Percentiles rank a stretch among this genome's conserved stretches.
phyloP scores from a whole-genome alignment of 768 basidiomycete species.

The Panaeolus papilionaceus region DNA sequence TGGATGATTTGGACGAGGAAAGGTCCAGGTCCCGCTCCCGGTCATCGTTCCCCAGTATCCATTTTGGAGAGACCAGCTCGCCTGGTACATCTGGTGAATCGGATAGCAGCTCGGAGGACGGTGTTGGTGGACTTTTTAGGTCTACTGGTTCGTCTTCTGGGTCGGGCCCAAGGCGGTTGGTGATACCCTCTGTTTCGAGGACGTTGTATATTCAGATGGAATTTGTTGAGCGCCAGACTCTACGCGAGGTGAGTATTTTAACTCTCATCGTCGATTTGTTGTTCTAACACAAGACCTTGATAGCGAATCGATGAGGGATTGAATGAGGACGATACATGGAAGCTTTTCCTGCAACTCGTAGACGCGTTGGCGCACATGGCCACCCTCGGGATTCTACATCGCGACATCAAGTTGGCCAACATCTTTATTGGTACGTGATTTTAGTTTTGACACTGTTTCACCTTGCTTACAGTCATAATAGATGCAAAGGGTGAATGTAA shows the following conservation, averaged over 20 bases:
- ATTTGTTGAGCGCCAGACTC: slow-evolving; percentile 89
- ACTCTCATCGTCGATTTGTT: neutral
- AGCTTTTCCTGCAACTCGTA: slow-evolving; percentile 86
- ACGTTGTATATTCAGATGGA: slow-evolving; percentile 98
- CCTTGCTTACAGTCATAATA: slow-evolving; percentile 30
- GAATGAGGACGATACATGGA: slow-evolving; percentile 86
- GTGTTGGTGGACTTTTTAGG: slow-evolving; percentile 37
- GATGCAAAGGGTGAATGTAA: slow-evolving; percentile 87
- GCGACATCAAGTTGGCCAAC: slow-evolving; percentile 93
- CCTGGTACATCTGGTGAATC: slow-evolving; percentile 38
- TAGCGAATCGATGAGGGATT: slow-evolving; percentile 83
- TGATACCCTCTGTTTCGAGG: slow-evolving; percentile 38
- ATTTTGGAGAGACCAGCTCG: slow-evolving; percentile 63
- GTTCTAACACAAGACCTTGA: slow-evolving; percentile 9
- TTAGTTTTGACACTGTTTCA: slow-evolving; percentile 13
- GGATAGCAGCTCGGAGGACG: slow-evolving; percentile 48
- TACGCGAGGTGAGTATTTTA: slow-evolving; percentile 68
- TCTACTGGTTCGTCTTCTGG: slow-evolving; percentile 20
- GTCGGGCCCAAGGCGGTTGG: slow-evolving; percentile 34
- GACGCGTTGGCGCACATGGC: slow-evolving; percentile 93
- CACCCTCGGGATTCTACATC: slow-evolving; percentile 82
- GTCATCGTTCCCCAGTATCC: slow-evolving; percentile 84
- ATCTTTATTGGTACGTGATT: slow-evolving; percentile 82
- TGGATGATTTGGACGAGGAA: slow-evolving; percentile 67
- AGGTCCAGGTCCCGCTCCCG: slow-evolving; percentile 47